These are phyloP conservation scores for Diaporthe citrichinensis DNA, from an alignment of 2,329 filamentous ascomycete species.

Conservation along the genomic window DNA sequence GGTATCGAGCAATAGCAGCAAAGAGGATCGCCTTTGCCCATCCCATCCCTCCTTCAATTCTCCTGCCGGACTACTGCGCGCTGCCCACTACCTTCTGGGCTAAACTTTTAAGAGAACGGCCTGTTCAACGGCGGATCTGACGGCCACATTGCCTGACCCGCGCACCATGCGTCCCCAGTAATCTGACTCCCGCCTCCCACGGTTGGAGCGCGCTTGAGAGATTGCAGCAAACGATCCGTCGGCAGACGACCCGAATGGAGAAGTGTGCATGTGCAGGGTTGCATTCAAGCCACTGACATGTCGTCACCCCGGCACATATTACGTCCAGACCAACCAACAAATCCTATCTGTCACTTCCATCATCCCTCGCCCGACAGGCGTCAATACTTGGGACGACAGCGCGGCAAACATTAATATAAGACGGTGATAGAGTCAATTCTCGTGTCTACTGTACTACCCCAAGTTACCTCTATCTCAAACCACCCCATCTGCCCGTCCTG, in stretches of 20 bases:
- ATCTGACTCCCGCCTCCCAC: neutral
- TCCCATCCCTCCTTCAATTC: constrained; percentile 1
- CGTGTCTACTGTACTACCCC: neutral
- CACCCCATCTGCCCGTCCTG: neutral
- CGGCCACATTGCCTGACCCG: constrained; percentile 14
- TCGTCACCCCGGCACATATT: constrained; percentile 29
- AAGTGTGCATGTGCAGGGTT: constrained; percentile 4
- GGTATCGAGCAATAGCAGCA: neutral
- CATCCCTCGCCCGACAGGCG: neutral
- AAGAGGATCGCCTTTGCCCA: neutral
- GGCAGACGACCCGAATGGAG: constrained; percentile 26
- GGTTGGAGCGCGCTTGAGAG: constrained; percentile 19
- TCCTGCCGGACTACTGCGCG: neutral
- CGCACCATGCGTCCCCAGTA: neutral
- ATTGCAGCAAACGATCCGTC: constrained; percentile 28
- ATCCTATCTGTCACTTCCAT: constrained; percentile 6
- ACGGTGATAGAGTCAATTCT: neutral
- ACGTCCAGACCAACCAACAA: constrained; percentile 13
- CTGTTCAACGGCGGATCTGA: constrained; percentile 14
- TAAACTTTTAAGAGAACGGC: neutral
- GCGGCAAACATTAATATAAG: neutral
- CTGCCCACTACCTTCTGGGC: neutral
- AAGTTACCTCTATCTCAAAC: too few species aligned
- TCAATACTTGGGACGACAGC: neutral
- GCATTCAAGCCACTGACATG: constrained; percentile 20